phyloP scores from a whole-genome alignment of 352 stramenopile species.

The Phytopythium aichiense region DNA sequence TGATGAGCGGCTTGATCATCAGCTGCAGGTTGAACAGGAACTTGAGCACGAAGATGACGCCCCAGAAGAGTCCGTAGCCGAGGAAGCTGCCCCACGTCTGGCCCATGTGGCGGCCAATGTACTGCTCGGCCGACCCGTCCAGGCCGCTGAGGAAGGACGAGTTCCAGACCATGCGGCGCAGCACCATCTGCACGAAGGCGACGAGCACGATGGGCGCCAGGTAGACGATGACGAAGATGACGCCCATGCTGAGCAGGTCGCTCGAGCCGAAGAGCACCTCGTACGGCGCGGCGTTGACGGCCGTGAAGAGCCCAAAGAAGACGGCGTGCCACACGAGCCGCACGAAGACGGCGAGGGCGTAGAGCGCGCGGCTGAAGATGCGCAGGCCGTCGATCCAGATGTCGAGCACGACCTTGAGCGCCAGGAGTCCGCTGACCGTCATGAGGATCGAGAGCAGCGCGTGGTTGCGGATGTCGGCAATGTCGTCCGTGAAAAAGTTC shows the following conservation, averaged over 20 bases:
- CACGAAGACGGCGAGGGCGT: slow-evolving; percentile 59
- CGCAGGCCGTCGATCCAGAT: slow-evolving; percentile 78
- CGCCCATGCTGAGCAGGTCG: slow-evolving; percentile 61
- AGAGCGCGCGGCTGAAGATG: slow-evolving; percentile 54
- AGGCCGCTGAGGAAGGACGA: slow-evolving; percentile 54
- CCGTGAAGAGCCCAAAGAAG: slow-evolving; percentile 75
- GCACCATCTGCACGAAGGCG: slow-evolving; percentile 67
- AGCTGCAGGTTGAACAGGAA: slow-evolving; percentile 97
- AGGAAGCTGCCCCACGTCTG: slow-evolving; percentile 66
- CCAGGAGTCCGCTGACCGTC: slow-evolving; percentile 52
- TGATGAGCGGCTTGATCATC: slow-evolving; percentile 96
- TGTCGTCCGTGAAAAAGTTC: slow-evolving; percentile 65
- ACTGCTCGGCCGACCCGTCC: slow-evolving; percentile 71
- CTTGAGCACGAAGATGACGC: slow-evolving; percentile 90
- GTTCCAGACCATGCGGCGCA: slow-evolving; percentile 47
- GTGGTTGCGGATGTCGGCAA: slow-evolving; percentile 67
- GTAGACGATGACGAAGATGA: slow-evolving; percentile 48
- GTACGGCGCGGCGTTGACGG: slow-evolving; percentile 66
- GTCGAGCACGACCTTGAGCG: slow-evolving; percentile 74
- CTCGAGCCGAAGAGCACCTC: slow-evolving; percentile 51
- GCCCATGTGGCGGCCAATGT: slow-evolving; percentile 77
- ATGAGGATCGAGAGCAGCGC: slow-evolving; percentile 75
- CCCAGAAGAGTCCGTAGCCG: slow-evolving; percentile 74
- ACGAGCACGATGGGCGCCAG: slow-evolving; percentile 54
- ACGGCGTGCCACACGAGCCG: slow-evolving; percentile 78